These are phyloP conservation scores for Quaeritorhiza haematococci DNA, from an alignment of 371 early-diverging fungal species.

Conservation along the genomic window DNA sequence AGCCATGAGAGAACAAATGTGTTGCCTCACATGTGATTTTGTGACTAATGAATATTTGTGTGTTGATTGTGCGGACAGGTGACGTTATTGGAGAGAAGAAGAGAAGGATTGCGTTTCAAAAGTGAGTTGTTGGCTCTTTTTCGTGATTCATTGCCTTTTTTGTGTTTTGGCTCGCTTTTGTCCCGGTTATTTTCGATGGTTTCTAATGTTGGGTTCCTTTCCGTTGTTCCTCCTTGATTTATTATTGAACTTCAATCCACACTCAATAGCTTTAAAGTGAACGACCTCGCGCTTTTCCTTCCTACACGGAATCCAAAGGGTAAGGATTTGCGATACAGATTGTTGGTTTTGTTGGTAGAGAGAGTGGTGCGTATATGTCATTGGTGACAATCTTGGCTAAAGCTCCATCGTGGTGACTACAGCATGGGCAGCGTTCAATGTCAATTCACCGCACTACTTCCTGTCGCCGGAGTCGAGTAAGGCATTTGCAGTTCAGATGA, in stretches of 20 bases:
- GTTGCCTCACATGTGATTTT: too few relatives aligned
- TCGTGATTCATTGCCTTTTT: too few relatives aligned
- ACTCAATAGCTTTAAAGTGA: conserved; percentile 62
- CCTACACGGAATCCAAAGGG: conserved; percentile 67
- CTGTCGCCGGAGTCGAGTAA: conserved; percentile 46
- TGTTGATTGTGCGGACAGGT: neutral
- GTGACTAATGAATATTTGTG: too few relatives aligned
- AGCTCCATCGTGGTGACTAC: neutral
- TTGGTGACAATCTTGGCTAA: neutral
- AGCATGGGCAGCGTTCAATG: conserved; percentile 78
- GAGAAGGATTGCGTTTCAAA: neutral
- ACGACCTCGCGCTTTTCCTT: conserved; percentile 68
- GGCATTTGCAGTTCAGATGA: conserved; percentile 12
- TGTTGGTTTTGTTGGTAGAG: too few relatives aligned
- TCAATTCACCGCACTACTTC: conserved; percentile 71
- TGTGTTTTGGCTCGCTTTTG: too few relatives aligned
- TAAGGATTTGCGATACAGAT: conserved; percentile 27
- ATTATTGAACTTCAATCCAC: too few relatives aligned
- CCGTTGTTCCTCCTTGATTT: too few relatives aligned
- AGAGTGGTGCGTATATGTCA: too few relatives aligned
- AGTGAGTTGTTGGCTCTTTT: too few relatives aligned
- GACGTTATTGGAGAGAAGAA: neutral
- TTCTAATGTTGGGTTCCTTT: too few relatives aligned
- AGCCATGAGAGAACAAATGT: too few relatives aligned
- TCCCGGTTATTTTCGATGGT: too few relatives aligned